Evolutionary conservation across 2,329 filamentous ascomycete genomes (phyloP), one percentile per base, ranked within the genome.

Genomic region (Phoma sp.): DNA sequence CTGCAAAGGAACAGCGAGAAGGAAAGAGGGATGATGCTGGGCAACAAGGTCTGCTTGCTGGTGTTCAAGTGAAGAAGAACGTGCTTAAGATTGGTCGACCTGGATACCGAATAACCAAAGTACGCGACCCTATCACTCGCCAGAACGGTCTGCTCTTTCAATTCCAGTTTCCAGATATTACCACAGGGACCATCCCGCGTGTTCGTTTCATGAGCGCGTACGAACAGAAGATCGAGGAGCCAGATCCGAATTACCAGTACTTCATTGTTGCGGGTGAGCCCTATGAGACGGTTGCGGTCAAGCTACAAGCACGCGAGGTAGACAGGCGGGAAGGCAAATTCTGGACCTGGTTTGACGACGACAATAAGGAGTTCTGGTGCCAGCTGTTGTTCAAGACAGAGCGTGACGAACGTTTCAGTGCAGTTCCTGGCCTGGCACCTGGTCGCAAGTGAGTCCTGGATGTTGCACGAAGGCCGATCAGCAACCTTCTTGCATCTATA

Each of bases 311-410:
- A 4, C 83, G 91, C 55, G 95, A 98, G 80, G 87, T 99, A 55
- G 95, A 99, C 78, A 86, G 92, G 67, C 84, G 90, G 23, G 92
- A 96, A 63, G 93, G 90, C 52, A 85, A 88, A 68, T 95, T 93
- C 76, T 99, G 93, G 84, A 89, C 86, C 48, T 98, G 93, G 87
- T 99, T 93, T 82, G 95, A 99, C 77, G 88, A 89, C 57, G 95
- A 99, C 75, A 87, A 89, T 60, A 96, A 96, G 82, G 93, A 98
- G 80, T 99, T 96, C 73, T 98, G 92, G 91, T 85, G 97, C 36
- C 95, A 98, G 81, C 84, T 99, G 62, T 90, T 98, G 82, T 99
- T 98, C 79, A 95, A 97, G 85, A 98, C 95, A 35, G 95, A 99
- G 81, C 86, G 95, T 60, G 95, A 98, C 78, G 93, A 97, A 82